Evolutionary conservation across 441 rosid genomes (phyloP), one percentile per base, ranked within the genome.

Genomic region (Pelargonium cotyledonis): DNA sequence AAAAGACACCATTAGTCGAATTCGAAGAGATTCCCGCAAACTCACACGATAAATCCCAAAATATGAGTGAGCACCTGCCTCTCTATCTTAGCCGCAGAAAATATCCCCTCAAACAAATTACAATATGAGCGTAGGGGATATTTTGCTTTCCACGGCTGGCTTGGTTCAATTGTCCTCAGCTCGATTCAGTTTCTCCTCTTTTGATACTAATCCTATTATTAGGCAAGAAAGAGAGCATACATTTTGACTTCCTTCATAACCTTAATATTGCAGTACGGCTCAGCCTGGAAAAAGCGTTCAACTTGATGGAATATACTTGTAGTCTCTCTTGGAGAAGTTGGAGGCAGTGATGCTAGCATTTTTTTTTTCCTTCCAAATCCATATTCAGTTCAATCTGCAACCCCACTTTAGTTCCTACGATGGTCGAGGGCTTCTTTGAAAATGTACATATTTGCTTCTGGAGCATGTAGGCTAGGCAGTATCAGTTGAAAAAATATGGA

Each of bases 401-500:
- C 21, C 18, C 6, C n/a, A 16, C 29, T 57, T 19, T 11, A 57
- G 1, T 16, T 57, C 62, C 62, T 57, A 23, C 19, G 5, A 15
- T 26, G 29, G 4, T 18, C 18, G 1, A 18, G 26, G 29, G 29
- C 29, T 57, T 61, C 15, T 26, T 26, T 53, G 0, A 61, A 26
- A 23, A 61, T 61, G 67, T 69, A 67, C 41, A 63, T 21, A 63
- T 67, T 26, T 61, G 35, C 26, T 9, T 69, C 53, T 19, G 9
- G 8, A 65, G 75, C 38, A 3, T 14, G 15, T 49, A 19, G 77
- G 70, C 38, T 5, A 31, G 38, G 38, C 38, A 31, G 38, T 5
- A 73, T 91, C 84, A 91, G 85, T 94, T 89, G 82, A 94, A 94
- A 65, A 94, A 94, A 77, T 94, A 94, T 0, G 85, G 92, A 69